Evolutionary conservation across 2,329 filamentous ascomycete genomes (phyloP), one percentile per base, ranked within the genome.

Genomic region (Fusarium longipes): DNA sequence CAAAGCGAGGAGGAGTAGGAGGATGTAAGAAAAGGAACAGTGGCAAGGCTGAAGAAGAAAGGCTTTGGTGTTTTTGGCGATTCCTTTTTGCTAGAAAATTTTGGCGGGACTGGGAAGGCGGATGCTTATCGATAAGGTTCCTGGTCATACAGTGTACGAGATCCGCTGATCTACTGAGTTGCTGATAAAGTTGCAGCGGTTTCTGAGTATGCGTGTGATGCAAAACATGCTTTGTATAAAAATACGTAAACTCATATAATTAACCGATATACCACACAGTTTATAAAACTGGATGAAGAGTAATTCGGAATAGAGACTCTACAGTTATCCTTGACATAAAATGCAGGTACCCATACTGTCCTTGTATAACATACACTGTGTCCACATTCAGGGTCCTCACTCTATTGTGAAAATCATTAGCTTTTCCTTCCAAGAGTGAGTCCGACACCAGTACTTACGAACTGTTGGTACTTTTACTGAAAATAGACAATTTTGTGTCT

Each of bases 51-150:
- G 70, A 70, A 61, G 53, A 22, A 39, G 56, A 62, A 49, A 48
- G 51, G 42, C 35, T 50, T 51, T 68, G 60, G 49, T 60, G 53
- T 60, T 67, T 67, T 58, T 60, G 59, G 58, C 51, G 53, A 12
- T 55, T 62, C 60, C 61, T 57, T 65, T 71, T 59, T 63, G 55
- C 56, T 56, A 55, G 71, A 75, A 75, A 74, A 70, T 67, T 75
- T 74, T 73, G 73, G 73, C 70, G 68, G 73, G 72, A 27, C 70
- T 63, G 48, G 49, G 30, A 57, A 47, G 59, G 44, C 14, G 45
- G 59, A 32, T 50, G 39, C 24, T 75, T 76, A 78, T 78, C 77
- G 77, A 79, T 79, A 79, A 78, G 60, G 25, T 56, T 27, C 18
- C 14, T 30, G 47, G 38, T 25, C 15, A 32, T 17, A 73, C 68